Percentiles rank a stretch among this genome's conserved stretches.
phyloP scores from a whole-genome alignment of 768 basidiomycete genomes.

The Collybiopsis confluens region DNA sequence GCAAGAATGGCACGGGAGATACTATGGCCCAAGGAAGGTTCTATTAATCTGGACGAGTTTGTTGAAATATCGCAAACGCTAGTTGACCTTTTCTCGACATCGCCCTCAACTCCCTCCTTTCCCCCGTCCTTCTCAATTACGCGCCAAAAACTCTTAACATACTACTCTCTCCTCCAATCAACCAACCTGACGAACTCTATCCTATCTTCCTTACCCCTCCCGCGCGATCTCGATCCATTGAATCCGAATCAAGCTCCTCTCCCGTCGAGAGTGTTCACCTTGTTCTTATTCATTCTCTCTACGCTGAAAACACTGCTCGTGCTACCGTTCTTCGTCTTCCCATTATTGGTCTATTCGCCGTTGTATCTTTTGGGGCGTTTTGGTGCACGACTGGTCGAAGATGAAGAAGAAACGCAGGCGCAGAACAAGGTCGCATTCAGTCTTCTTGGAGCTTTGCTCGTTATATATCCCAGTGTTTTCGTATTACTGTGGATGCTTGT shows the following conservation, averaged over 20 bases:
- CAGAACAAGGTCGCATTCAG: conserved; percentile 96
- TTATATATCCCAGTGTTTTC: conserved; percentile 83
- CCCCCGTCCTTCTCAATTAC: conserved; percentile 47
- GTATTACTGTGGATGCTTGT: conserved; percentile 76
- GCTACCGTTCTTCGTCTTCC: conserved; percentile 87
- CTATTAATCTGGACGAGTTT: conserved; percentile 77
- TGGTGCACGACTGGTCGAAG: conserved; percentile 69
- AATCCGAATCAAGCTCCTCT: conserved; percentile 57
- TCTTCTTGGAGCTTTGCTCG: conserved; percentile 55
- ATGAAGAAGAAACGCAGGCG: conserved; percentile 93
- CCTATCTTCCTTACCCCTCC: conserved; percentile 79
- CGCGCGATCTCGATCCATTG: conserved; percentile 73
- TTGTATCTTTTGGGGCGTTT: conserved; percentile 78
- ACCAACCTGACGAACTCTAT: conserved; percentile 83
- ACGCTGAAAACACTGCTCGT: conserved; percentile 64
- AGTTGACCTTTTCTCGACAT: conserved; percentile 80
- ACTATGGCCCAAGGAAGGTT: conserved; percentile 81
- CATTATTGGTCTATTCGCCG: conserved; percentile 78
- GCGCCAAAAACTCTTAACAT: conserved; percentile 73
- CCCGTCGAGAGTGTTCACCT: conserved; percentile 79
- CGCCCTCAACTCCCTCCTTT: conserved; percentile 43
- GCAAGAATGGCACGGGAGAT: conserved; percentile 92
- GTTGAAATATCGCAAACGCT: conserved; percentile 90
- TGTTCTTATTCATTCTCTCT: conserved; percentile 75
- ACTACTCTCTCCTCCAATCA: conserved; percentile 81